Base-by-base conservation (phyloP, 441 rosid genomes). In the Erodium texanum region DNA sequence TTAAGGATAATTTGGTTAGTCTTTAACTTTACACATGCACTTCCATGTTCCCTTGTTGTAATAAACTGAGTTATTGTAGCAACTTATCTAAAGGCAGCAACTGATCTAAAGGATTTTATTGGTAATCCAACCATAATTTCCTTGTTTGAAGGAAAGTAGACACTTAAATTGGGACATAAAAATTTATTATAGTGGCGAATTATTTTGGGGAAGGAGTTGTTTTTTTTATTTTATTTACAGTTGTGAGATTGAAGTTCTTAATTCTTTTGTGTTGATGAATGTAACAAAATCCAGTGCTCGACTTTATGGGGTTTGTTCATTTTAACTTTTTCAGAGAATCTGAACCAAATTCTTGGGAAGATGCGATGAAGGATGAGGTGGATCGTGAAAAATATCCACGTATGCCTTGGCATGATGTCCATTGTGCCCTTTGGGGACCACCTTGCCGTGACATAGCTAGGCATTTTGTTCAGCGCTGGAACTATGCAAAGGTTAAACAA, bases 371-470 rank as follows among this genome's bases (percentile, higher is more conserved):
- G 80, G 98, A 95, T 82, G 98, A 95, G 76, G 66, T 95, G 82
- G 92, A 95, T 80, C 98, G 98, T 67, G 81, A 50, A 75, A 89
- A 82, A 77, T 87, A 86, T 82, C 99, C 98, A 65, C 88, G 98
- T 68, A 92, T 95, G 99, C 98, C 99, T 76, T 95, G 99, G 97
- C 98, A 95, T 84, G 99, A 95, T 68, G 96, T 95, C 66, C 99
- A 95, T 68, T 95, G 98, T 89, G 98, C 99, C 64, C 86, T 95
- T 11, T 89, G 95, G 99, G 99, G 99, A 23, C 96, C 99, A 19
- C 93, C 99, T 72, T 95, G 99, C 75, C 95, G 88, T 23, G 99
- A 95, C 73, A 82, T 85, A 50, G 98, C 99, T 41, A 85, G 99
- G 73, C 99, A 95, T 80, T 95, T 95, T 75, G 98, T 95, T 74